Conservation (phyloP, 441 rosid genomes). For the Bruguiera hainesii region DNA sequence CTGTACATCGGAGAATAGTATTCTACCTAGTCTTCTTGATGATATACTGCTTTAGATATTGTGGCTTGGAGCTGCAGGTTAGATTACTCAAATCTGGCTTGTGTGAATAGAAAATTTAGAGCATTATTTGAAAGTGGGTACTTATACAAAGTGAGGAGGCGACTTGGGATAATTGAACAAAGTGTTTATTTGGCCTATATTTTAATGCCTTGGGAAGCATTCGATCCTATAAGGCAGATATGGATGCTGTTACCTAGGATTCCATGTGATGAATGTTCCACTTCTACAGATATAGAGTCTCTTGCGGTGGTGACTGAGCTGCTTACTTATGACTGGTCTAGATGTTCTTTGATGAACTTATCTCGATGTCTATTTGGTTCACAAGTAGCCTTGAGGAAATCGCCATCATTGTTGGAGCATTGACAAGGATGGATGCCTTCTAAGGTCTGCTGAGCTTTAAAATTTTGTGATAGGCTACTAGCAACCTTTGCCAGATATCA, state of each 20-base stretch:
- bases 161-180: conserved; percentile 41
- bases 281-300: conserved; percentile 51
- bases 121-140: conserved; percentile 38
- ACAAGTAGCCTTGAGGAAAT: too few relatives aligned
- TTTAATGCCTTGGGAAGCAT: conserved; percentile 50
- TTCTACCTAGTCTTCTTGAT: conserved; percentile 38
- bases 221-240: conserved; percentile 34
- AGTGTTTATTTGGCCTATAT: conserved; percentile 48
- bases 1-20: conserved; percentile 23
- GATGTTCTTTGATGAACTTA: too few relatives aligned
- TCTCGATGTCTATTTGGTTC: too few relatives aligned
- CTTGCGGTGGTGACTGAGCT: conserved; percentile 34
- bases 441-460: too few relatives aligned
- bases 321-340: too few relatives aligned
- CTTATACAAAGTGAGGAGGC: conserved; percentile 38
- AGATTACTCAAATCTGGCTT: conserved; percentile 38
- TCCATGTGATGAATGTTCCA: conserved; percentile 43
- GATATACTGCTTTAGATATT: conserved; percentile 32
- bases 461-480: too few relatives aligned
- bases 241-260: conserved; percentile 53
- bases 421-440: too few relatives aligned
- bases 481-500: too few relatives aligned
- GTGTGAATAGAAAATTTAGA: conserved; percentile 40
- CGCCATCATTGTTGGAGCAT: too few relatives aligned
- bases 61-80: conserved; percentile 40